A percentile compares a stretch with the other conserved stretches of the same genome.
These are phyloP conservation scores for Quercus parvula DNA, from an alignment of 306 rosid genomes.

Conservation along the genomic window DNA sequence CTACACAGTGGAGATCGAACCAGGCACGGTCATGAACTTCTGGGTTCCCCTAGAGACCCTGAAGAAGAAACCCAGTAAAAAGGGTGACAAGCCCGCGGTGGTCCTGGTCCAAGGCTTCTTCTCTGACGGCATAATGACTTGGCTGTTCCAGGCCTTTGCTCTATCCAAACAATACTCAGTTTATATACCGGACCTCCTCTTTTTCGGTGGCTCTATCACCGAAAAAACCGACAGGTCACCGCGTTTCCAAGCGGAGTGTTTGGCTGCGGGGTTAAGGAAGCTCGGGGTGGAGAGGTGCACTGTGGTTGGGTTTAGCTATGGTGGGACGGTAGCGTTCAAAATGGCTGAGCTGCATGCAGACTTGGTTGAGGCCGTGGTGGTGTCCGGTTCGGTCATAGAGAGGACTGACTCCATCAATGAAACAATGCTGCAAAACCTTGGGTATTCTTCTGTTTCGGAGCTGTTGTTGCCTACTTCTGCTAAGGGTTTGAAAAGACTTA, in stretches of 20 bases:
- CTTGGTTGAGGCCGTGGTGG: slow-evolving; percentile 43
- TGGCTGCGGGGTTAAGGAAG: slow-evolving; percentile 51
- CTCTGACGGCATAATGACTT: slow-evolving; percentile 73
- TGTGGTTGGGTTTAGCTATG: slow-evolving; percentile 83
- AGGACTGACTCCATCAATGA: slow-evolving; percentile 33
- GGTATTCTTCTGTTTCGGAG: slow-evolving; percentile 56
- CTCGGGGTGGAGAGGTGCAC: slow-evolving; percentile 65
- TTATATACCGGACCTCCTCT: slow-evolving; percentile 76
- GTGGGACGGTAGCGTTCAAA: slow-evolving; percentile 76
- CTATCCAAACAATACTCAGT: slow-evolving; percentile 53
- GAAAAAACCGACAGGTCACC: slow-evolving; percentile 55
- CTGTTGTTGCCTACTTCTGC: slow-evolving; percentile 58
- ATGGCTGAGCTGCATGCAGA: slow-evolving; percentile 62
- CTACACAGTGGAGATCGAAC: slow-evolving; percentile 65
- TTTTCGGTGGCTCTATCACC: slow-evolving; percentile 67
- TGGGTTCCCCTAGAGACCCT: slow-evolving; percentile 71
- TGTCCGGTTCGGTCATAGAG: slow-evolving; percentile 50
- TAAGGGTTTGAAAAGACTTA: slow-evolving; percentile 41
- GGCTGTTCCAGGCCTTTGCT: slow-evolving; percentile 63
- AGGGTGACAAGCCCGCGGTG: slow-evolving; percentile 54
- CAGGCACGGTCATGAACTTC: slow-evolving; percentile 74
- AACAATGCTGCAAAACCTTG: slow-evolving; percentile 26
- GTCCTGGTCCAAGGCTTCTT: slow-evolving; percentile 83
- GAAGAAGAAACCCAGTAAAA: slow-evolving; percentile 32
- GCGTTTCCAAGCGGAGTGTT: slow-evolving; percentile 67